phyloP scores from a whole-genome alignment of 2,329 filamentous ascomycete species.

The Myrmaecium sp. region DNA sequence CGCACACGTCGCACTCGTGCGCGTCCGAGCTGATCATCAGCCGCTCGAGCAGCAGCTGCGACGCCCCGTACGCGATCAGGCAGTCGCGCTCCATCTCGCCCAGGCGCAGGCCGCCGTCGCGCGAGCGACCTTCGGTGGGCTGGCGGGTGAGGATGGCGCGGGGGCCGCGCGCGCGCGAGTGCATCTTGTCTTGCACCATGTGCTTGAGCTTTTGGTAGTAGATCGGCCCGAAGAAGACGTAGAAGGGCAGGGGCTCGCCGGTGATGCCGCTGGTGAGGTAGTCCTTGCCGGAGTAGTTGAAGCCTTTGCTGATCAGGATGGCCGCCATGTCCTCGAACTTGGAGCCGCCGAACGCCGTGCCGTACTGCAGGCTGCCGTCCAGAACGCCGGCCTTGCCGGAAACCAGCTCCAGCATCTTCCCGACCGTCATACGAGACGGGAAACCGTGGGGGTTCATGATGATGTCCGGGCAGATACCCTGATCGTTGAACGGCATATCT shows the following conservation, averaged over 20 bases:
- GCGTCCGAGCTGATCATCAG: slow-evolving; percentile 90
- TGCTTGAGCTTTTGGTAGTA: slow-evolving; percentile 99
- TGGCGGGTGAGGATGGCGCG: slow-evolving; percentile 85
- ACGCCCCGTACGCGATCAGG: slow-evolving; percentile 89
- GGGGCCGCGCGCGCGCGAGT: slow-evolving; percentile 79
- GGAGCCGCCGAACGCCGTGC: slow-evolving; percentile 69
- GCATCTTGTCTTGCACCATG: slow-evolving; percentile 99
- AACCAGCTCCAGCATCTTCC: slow-evolving; percentile 89
- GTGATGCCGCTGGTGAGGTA: slow-evolving; percentile 92
- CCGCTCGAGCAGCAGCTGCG: slow-evolving; percentile 77
- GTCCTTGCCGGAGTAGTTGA: slow-evolving; percentile 94
- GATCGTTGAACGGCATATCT: slow-evolving; percentile 90
- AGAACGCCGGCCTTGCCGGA: slow-evolving; percentile 88
- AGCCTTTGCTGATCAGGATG: slow-evolving; percentile 71
- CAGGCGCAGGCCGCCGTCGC: slow-evolving; percentile 79
- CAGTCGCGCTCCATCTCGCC: slow-evolving; percentile 99
- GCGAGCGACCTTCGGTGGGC: slow-evolving; percentile 85
- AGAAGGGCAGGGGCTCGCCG: slow-evolving; percentile 81
- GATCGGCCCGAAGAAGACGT: slow-evolving; percentile 97
- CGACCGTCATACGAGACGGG: slow-evolving; percentile 97
- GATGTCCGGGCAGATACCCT: slow-evolving; percentile 85
- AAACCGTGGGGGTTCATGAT: slow-evolving; percentile 99
- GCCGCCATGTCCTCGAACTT: slow-evolving; percentile 80
- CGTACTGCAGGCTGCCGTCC: slow-evolving; percentile 72
- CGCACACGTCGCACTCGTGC: slow-evolving; percentile 83